These are phyloP conservation scores for Thelonectria olida DNA, from an alignment of 2,329 filamentous ascomycete species.

Conservation along the genomic window DNA sequence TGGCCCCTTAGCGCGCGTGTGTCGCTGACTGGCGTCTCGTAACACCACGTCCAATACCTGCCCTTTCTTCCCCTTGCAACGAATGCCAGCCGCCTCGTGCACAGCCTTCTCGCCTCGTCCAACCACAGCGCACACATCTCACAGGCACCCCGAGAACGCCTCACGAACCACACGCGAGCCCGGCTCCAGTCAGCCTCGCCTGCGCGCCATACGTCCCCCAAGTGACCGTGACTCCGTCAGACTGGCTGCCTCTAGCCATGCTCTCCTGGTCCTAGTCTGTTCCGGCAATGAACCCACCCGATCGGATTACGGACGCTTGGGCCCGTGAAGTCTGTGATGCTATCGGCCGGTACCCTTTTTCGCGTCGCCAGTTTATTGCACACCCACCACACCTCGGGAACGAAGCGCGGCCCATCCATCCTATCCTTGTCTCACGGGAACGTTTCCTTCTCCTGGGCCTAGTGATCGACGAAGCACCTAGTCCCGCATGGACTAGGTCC, in stretches of 20 bases:
- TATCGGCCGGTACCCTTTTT: too few relatives aligned
- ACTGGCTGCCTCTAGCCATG: constrained; percentile 29
- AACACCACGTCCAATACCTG: not conserved
- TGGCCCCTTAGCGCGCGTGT: constrained; percentile 35
- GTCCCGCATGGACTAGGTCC: constrained; percentile 1
- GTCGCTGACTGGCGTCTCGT: constrained; percentile 14
- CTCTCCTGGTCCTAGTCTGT: not conserved
- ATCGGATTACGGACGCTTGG: constrained; percentile 10
- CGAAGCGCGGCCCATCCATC: constrained; percentile 16
- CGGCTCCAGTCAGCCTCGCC: constrained; percentile 33
- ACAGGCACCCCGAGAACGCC: constrained; percentile 10
- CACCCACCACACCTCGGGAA: constrained; percentile 18
- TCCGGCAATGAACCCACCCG: constrained; percentile 7
- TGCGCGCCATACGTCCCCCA: constrained; percentile 17
- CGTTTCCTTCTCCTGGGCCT: constrained; percentile 3
- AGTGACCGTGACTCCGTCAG: constrained; percentile 19
- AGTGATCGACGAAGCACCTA: too few relatives aligned
- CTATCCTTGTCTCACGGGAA: constrained; percentile 18
- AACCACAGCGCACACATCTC: constrained; percentile 8
- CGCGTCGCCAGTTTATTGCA: not conserved
- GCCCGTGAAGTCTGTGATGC: too few relatives aligned
- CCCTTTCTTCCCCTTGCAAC: constrained; percentile 9
- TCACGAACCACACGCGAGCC: constrained; percentile 15
- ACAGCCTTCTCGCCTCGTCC: constrained; percentile 29
- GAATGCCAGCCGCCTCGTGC: constrained; percentile 21